Conservation (phyloP, 1,284 basidiomycete species). For the Termitomyces sp. region DNA sequence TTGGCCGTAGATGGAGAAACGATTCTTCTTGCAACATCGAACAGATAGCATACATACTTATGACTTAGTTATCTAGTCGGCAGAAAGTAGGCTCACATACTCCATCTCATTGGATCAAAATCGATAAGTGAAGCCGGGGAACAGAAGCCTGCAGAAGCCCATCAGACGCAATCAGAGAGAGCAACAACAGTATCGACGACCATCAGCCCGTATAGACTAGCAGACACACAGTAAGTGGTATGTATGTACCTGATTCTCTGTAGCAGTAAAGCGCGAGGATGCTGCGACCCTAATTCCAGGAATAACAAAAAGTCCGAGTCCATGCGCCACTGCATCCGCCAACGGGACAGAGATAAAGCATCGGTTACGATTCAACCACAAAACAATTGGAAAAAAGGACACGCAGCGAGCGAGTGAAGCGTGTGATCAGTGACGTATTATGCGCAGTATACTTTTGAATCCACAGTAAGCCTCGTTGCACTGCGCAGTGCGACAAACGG, state of each 20-base stretch:
- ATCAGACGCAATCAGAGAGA: background rate
- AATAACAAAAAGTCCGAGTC: background rate
- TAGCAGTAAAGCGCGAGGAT: too few relatives aligned
- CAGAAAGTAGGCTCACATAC: background rate
- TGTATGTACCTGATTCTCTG: too few relatives aligned
- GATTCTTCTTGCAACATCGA: background rate
- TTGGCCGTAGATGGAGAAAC: too few relatives aligned
- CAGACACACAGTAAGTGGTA: too few relatives aligned
- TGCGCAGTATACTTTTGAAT: background rate
- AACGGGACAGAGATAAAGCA: background rate
- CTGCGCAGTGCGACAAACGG: background rate
- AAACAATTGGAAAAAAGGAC: background rate
- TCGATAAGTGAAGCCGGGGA: too few relatives aligned
- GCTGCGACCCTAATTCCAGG: too few relatives aligned
- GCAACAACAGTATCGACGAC: too few relatives aligned
- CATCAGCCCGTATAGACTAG: too few relatives aligned
- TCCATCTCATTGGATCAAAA: background rate
- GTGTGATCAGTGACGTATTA: background rate
- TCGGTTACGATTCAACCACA: background rate
- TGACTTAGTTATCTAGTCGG: background rate
- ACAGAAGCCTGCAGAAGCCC: too few relatives aligned
- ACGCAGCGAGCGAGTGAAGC: background rate
- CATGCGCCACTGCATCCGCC: background rate
- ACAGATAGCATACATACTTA: background rate
- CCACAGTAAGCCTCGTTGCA: slow-evolving; percentile 2